Percentiles rank a stretch among this genome's conserved stretches.
Evolutionary conservation across 2,329 filamentous ascomycete species (phyloP).

Genomic region (Talaromyces sp.): DNA sequence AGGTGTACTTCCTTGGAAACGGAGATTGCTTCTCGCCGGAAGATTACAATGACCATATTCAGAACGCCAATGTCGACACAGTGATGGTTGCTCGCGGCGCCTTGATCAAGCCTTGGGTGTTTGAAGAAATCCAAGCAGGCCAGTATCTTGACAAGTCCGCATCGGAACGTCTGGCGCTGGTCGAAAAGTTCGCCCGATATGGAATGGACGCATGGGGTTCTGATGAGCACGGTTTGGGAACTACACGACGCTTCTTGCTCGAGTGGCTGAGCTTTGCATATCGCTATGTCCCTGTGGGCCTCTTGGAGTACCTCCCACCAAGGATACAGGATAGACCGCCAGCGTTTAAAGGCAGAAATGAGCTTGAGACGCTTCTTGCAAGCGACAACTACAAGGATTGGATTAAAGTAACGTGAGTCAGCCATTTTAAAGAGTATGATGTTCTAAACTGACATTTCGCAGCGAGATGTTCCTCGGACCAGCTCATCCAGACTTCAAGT

Average conservation of each 20-base stretch:
- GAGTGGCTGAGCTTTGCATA: constrained; percentile 94
- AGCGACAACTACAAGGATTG: constrained; percentile 93
- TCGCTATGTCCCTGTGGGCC: constrained; percentile 82
- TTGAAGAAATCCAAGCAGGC: constrained; percentile 86
- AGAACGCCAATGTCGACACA: constrained; percentile 75
- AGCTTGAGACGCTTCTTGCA: constrained; percentile 86
- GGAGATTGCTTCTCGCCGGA: constrained; percentile 92
- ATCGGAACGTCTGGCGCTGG: constrained; percentile 72
- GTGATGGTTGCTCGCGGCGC: constrained; percentile 97
- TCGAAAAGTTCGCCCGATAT: constrained; percentile 85
- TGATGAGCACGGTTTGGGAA: constrained; percentile 88
- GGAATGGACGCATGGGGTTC: constrained; percentile 93
- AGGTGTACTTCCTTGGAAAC: constrained; percentile 90
- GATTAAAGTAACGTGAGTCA: constrained; percentile 89
- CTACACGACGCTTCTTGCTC: constrained; percentile 82
- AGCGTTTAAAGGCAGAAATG: constrained; percentile 74
- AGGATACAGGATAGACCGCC: constrained; percentile 85
- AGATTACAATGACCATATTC: constrained; percentile 75
- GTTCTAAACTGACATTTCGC: constrained; percentile 7
- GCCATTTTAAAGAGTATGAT: not conserved
- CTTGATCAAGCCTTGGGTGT: constrained; percentile 96
- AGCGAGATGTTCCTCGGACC: constrained; percentile 98
- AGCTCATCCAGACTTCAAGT: constrained; percentile 82
- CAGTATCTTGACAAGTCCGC: constrained; percentile 96
- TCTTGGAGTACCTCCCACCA: constrained; percentile 83